These are phyloP conservation scores for Cornus suecica DNA, from an alignment of 148 eudicot species.

Conservation along the genomic window DNA sequence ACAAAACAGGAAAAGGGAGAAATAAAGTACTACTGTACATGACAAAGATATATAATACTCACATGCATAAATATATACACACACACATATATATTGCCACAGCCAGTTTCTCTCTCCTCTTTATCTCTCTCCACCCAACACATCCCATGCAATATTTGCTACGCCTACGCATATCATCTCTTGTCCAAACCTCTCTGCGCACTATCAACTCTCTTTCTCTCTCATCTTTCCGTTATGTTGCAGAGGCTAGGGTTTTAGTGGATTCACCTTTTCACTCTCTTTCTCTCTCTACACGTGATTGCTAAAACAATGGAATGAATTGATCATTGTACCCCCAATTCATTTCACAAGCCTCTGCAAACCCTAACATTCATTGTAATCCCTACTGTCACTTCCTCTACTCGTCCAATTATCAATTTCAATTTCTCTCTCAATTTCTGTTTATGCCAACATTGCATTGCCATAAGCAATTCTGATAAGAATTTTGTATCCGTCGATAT, in stretches of 20 bases:
- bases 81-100: too few relatives aligned
- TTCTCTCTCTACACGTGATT: constrained; percentile 20
- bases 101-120: background rate
- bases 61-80: too few relatives aligned
- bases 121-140: background rate
- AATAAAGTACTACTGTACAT: too few relatives aligned
- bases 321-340: constrained; percentile 1
- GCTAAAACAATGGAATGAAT: background rate
- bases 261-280: constrained; percentile 44
- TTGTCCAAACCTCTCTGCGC: background rate
- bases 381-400: constrained; percentile 8
- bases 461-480: constrained; percentile 1
- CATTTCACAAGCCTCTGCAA: constrained; percentile 4
- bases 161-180: background rate
- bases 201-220: constrained; percentile 4
- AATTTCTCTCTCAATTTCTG: background rate
- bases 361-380: background rate
- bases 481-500: background rate
- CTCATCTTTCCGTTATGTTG: background rate
- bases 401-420: background rate
- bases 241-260: constrained; percentile 24
- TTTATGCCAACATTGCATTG: background rate
- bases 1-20: too few relatives aligned
- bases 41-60: too few relatives aligned
- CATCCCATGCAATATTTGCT: background rate